Evolutionary conservation across 306 rosid species (phyloP).

Genomic region (Vigna angularis): DNA sequence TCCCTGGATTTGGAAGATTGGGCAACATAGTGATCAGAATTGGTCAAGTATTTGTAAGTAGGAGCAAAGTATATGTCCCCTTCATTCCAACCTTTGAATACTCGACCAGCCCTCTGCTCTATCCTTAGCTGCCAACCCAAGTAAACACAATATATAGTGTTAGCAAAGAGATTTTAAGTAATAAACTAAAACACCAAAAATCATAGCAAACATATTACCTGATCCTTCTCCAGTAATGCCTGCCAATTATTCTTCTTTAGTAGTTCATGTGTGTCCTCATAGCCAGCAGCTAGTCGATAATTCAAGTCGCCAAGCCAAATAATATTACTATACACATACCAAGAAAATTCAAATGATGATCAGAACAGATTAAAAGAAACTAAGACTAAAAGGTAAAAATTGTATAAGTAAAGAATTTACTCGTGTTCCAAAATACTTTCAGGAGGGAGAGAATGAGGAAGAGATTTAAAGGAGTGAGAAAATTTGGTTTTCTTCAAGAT

Average conservation of each 20-base stretch:
- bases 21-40: constrained; percentile 78
- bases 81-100: constrained; percentile 92
- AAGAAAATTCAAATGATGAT: neutral
- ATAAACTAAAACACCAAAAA: neutral
- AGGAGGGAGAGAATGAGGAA: constrained; percentile 50
- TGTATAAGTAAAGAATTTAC: constrained; percentile 48
- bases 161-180: neutral
- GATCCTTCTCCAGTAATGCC: constrained; percentile 85
- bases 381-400: neutral
- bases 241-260: constrained; percentile 79
- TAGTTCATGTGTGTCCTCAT: constrained; percentile 65
- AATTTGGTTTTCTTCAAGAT: constrained; percentile 85
- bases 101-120: constrained; percentile 87
- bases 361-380: neutral
- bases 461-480: constrained; percentile 48
- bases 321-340: constrained; percentile 58
- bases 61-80: constrained; percentile 87
- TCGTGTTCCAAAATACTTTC: constrained; percentile 76
- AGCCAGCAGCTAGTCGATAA: constrained; percentile 74
- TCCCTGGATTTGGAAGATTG: constrained; percentile 71
- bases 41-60: constrained; percentile 83
- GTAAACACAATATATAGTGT: neutral
- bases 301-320: constrained; percentile 98
- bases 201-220: constrained; percentile 53
- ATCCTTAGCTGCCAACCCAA: constrained; percentile 61